These are phyloP conservation scores for Leccinellum rugosiceps DNA, from an alignment of 768 basidiomycete genomes.

Conservation along the genomic window DNA sequence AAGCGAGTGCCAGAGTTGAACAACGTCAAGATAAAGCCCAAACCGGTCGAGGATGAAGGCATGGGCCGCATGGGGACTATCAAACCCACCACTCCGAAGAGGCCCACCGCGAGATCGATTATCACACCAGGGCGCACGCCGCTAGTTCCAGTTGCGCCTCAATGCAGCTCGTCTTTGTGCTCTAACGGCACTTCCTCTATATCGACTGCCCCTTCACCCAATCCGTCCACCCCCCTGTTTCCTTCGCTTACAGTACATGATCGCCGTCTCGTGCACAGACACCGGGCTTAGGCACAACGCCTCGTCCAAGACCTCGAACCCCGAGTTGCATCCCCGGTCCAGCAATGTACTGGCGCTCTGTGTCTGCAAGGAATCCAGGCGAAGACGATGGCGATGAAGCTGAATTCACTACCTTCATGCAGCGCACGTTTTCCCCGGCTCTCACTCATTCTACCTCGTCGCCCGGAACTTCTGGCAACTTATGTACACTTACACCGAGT, in stretches of 20 bases:
- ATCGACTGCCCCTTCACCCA: slow-evolving; percentile 61
- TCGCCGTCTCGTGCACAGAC: slow-evolving; percentile 61
- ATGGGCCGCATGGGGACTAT: slow-evolving; percentile 40
- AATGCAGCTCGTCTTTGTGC: slow-evolving; percentile 66
- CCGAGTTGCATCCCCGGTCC: slow-evolving; percentile 79
- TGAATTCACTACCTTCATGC: slow-evolving; percentile 41
- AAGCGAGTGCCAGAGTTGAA: slow-evolving; percentile 36
- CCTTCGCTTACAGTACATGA: slow-evolving; percentile 27
- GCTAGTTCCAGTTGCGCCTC: slow-evolving; percentile 50
- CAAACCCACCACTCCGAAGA: slow-evolving; percentile 49
- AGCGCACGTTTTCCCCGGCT: slow-evolving; percentile 62
- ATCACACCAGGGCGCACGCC: slow-evolving; percentile 41
- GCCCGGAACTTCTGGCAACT: slow-evolving; percentile 26
- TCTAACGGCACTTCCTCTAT: slow-evolving; percentile 71
- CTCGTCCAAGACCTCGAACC: slow-evolving; percentile 72
- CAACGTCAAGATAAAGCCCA: slow-evolving; percentile 40
- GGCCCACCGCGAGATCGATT: slow-evolving; percentile 45
- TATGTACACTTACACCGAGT: slow-evolving; percentile 39
- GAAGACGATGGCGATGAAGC: slow-evolving; percentile 47
- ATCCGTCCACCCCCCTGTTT: slow-evolving; percentile 36
- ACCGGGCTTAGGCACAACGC: slow-evolving; percentile 43
- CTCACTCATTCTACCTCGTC: slow-evolving; percentile 47
- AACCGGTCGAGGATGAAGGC: slow-evolving; percentile 51
- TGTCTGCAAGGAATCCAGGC: slow-evolving; percentile 47
- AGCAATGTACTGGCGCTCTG: slow-evolving; percentile 43